Percentiles rank a stretch among this genome's conserved stretches.
phyloP scores from a whole-genome alignment of 345 rosid genomes.

The Lepidium africanum region DNA sequence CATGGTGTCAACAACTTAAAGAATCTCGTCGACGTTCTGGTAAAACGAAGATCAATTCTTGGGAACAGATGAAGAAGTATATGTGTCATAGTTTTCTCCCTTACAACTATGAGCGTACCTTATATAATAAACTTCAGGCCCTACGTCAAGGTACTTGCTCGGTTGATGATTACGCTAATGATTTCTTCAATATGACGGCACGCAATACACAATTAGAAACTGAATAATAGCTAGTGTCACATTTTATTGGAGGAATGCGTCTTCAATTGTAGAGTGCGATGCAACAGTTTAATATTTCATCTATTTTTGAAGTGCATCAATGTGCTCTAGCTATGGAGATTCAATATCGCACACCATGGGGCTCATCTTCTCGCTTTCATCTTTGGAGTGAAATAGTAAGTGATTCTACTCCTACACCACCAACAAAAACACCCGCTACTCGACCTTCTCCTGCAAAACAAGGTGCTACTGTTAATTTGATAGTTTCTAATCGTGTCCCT shows the following conservation, averaged over 20 bases:
- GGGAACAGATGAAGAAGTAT: background rate
- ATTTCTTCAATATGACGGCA: background rate
- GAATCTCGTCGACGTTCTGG: background rate
- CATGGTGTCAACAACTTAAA: background rate
- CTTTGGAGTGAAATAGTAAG: too few species aligned
- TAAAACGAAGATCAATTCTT: background rate
- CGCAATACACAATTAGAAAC: background rate
- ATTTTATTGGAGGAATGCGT: background rate
- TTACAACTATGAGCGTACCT: background rate
- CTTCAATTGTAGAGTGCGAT: background rate
- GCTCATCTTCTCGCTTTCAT: too few species aligned
- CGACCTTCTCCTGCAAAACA: too few species aligned
- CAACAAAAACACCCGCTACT: too few species aligned
- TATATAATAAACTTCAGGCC: background rate
- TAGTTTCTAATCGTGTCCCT: too few species aligned
- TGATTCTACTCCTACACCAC: too few species aligned
- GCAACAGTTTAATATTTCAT: background rate
- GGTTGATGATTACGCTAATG: background rate
- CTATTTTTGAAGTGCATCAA: background rate
- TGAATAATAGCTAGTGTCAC: background rate
- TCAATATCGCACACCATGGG: background rate
- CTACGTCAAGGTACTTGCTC: background rate
- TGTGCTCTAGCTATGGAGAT: background rate
- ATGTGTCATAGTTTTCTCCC: background rate
- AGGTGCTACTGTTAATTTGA: too few species aligned